Conservation (phyloP, 2,329 filamentous ascomycete species). For the Trichophyton schoenleinii region DNA sequence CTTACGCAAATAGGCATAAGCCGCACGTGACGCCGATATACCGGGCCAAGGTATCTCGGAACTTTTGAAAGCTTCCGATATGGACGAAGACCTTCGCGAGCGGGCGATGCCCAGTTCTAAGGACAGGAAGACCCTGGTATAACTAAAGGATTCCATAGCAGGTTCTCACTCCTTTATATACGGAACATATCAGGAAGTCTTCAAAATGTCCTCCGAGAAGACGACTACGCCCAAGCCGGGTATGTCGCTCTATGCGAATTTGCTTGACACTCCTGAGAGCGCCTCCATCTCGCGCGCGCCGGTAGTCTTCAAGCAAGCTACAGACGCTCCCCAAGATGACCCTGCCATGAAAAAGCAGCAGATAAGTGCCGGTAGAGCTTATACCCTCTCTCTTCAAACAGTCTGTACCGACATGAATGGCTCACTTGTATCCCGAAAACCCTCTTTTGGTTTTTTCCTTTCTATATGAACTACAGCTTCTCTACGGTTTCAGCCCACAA, state of each 20-base stretch:
- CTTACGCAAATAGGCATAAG: too few relatives aligned
- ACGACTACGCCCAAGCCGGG: slow-evolving; percentile 19
- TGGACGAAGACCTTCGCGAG: too few relatives aligned
- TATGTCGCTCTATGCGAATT: slow-evolving; percentile 72
- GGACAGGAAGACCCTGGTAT: too few relatives aligned
- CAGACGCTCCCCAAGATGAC: slow-evolving; percentile 38
- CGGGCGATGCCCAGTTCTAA: too few relatives aligned
- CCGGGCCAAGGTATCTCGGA: too few relatives aligned
- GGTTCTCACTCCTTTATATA: too few relatives aligned
- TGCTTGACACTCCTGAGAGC: slow-evolving; percentile 49
- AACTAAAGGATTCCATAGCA: too few relatives aligned
- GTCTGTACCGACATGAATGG: slow-evolving; percentile 20
- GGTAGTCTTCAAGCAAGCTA: slow-evolving; percentile 53
- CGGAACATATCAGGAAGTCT: too few relatives aligned
- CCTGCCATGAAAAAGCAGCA: slow-evolving; percentile 51
- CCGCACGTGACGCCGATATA: too few relatives aligned
- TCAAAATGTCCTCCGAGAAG: slow-evolving; percentile 17
- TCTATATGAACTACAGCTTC: slow-evolving; percentile 37
- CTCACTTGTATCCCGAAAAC: slow-evolving; percentile 35
- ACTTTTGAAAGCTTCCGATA: too few relatives aligned
- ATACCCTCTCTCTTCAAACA: slow-evolving; percentile 19
- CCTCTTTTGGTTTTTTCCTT: slow-evolving; percentile 16
- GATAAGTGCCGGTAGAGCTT: slow-evolving; percentile 49
- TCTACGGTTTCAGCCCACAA: slow-evolving; percentile 76
- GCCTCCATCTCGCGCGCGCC: slow-evolving; percentile 65